These are phyloP conservation scores for Periconia digitata DNA, from an alignment of 2,329 filamentous ascomycete species.

Conservation along the genomic window DNA sequence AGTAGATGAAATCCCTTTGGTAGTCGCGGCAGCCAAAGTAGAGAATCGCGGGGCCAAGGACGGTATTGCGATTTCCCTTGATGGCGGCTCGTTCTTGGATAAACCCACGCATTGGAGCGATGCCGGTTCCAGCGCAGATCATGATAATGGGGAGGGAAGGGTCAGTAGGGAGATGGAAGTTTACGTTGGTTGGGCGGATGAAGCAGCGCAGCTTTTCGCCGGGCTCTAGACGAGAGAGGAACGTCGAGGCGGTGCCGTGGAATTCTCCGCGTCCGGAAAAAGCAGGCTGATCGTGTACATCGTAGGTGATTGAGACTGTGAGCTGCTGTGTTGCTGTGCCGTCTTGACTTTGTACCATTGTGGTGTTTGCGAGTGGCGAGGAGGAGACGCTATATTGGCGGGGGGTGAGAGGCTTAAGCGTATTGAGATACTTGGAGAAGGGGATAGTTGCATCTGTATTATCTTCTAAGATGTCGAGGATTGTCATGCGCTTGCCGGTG, in stretches of 20 bases:
- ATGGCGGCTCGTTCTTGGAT: constrained; percentile 33
- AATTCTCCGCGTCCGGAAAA: constrained; percentile 39
- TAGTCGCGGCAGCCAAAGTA: constrained; percentile 63
- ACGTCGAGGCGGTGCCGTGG: constrained; percentile 40
- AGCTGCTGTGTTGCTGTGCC: constrained; percentile 26
- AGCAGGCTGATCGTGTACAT: constrained; percentile 54
- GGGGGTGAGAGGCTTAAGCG: constrained; percentile 71
- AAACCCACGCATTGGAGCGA: constrained; percentile 37
- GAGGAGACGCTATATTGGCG: constrained; percentile 76
- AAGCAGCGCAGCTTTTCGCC: constrained; percentile 39
- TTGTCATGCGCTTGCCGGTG: constrained; percentile 11
- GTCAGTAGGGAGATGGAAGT: constrained; percentile 43
- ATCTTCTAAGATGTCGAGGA: constrained; percentile 22
- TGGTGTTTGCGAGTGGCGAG: constrained; percentile 59
- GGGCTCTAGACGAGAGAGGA: constrained; percentile 33
- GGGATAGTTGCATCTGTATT: constrained; percentile 34
- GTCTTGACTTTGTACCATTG: constrained; percentile 3
- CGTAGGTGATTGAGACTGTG: constrained; percentile 64
- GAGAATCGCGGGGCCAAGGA: constrained; percentile 60
- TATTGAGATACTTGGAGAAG: constrained; percentile 64
- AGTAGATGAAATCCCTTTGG: constrained; percentile 60
- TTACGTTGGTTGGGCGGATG: constrained; percentile 32
- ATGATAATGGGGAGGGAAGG: constrained; percentile 51
- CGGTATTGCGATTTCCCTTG: constrained; percentile 23
- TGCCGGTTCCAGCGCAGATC: constrained; percentile 33